Percentiles rank a stretch among this genome's conserved stretches.
phyloP scores from a whole-genome alignment of 768 basidiomycete species.

The Suillus plorans region DNA sequence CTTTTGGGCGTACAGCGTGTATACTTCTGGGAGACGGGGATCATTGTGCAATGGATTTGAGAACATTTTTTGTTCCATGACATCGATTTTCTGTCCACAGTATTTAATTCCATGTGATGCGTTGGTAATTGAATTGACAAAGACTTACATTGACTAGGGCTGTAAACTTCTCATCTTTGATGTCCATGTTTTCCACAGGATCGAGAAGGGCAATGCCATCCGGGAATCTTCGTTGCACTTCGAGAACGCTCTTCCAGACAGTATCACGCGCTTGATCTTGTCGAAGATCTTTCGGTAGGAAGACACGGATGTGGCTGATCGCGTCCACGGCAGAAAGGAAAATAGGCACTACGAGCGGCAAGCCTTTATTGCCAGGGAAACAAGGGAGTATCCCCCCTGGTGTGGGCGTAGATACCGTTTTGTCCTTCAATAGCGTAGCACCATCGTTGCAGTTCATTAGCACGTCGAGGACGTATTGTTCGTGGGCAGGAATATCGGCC shows the following conservation, averaged over 20 bases:
- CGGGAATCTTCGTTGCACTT: conserved; percentile 90
- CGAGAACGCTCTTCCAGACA: conserved; percentile 85
- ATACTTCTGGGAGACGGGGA: conserved; percentile 74
- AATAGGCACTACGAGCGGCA: conserved; percentile 85
- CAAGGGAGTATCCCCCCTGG: conserved; percentile 79
- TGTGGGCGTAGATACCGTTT: conserved; percentile 50
- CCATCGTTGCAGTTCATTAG: conserved; percentile 77
- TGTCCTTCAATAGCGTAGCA: conserved; percentile 58
- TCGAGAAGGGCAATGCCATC: conserved; percentile 86
- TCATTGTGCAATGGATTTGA: conserved; percentile 78
- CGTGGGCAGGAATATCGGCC: conserved; percentile 76
- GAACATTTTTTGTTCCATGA: conserved; percentile 85
- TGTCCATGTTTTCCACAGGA: conserved; percentile 92
- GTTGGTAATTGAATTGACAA: neutral
- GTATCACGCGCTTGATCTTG: conserved; percentile 74
- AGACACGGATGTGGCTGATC: conserved; percentile 83
- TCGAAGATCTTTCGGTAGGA: conserved; percentile 88
- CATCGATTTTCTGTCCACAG: conserved; percentile 75
- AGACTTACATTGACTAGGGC: conserved; percentile 72
- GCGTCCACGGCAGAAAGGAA: conserved; percentile 83
- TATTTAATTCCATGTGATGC: neutral
- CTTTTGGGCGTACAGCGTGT: conserved; percentile 78
- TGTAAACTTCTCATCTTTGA: conserved; percentile 92
- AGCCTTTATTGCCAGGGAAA: conserved; percentile 66
- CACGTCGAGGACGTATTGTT: conserved; percentile 92